Conservation (phyloP, 2,329 filamentous ascomycete genomes). For the Penicillium sp. region DNA sequence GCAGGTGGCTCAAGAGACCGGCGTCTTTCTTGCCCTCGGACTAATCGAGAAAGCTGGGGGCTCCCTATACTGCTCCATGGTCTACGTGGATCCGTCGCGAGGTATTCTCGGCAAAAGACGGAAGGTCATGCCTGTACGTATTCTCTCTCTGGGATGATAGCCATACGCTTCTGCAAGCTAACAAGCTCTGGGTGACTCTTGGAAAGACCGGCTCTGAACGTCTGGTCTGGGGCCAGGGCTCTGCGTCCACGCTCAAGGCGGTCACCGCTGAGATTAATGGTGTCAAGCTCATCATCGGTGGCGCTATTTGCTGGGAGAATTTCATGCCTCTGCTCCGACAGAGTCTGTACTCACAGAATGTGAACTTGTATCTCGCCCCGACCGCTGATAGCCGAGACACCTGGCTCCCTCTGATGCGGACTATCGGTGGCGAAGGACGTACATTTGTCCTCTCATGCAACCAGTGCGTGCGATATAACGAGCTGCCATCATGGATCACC, state of each 20-base stretch:
- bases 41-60: slow-evolving; percentile 77
- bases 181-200: not conserved
- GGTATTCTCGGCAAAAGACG: slow-evolving; percentile 80
- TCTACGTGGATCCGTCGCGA: slow-evolving; percentile 73
- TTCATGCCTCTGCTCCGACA: slow-evolving; percentile 90
- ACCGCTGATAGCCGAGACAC: slow-evolving; percentile 81
- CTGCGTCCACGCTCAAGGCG: slow-evolving; percentile 72
- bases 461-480: slow-evolving; percentile 66
- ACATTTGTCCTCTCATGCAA: slow-evolving; percentile 85
- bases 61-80: slow-evolving; percentile 75
- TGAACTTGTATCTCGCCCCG: slow-evolving; percentile 87
- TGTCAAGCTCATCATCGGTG: slow-evolving; percentile 73
- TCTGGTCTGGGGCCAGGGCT: slow-evolving; percentile 84
- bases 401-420: slow-evolving; percentile 80
- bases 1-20: slow-evolving; percentile 68
- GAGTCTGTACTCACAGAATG: slow-evolving; percentile 80
- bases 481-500: slow-evolving; percentile 59
- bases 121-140: slow-evolving; percentile 83
- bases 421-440: slow-evolving; percentile 74
- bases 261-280: slow-evolving; percentile 77
- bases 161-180: not conserved
- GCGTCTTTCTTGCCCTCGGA: slow-evolving; percentile 78
- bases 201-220: slow-evolving; percentile 72
- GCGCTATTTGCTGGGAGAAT: slow-evolving; percentile 95
- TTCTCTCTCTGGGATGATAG: not conserved